Evolutionary conservation across 495 filamentous ascomycete species (phyloP), one percentile per base, ranked within the genome.

Genomic region (Extremus antarcticus): DNA sequence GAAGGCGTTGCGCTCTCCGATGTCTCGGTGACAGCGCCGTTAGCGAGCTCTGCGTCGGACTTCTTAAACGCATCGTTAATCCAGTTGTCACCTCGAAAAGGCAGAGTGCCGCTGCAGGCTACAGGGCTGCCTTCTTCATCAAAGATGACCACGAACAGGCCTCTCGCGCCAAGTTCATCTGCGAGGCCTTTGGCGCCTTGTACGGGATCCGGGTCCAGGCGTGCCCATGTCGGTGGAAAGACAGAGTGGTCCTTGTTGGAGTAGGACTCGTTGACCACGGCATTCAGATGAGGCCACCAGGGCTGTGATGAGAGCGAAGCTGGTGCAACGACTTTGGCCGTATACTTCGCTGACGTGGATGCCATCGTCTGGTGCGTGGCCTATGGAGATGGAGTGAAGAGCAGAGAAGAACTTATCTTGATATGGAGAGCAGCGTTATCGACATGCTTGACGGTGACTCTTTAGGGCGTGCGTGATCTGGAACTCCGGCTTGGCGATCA

Each of bases 181-280:
- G 50, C 20, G 11, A 58, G 32, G n/a, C 43, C 50, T 47, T 47
- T 19, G 13, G 50, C 56, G 4, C 56, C 56, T 17, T 20, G 17
- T 10, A n/a, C 23, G 41, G 25, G 10, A 25, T 58, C 50, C 8
- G 20, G 3, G 41, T 47, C n/a, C 23, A 58, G 50, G 3, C 56
- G 49, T 22, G 50, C 21, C 56, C 56, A 53, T 3, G 41, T 2
- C 19, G 41, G 43, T n/a, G 56, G 56, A 50, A 58, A 58, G 23
- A 25, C 50, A 3, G 41, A 19, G 20, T 47, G 19, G 40, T 58
- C 43, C 19, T 58, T 53, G 2, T 19, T 13, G 16, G 35, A 3
- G 41, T 39, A 54, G 20, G 56, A 19, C 10, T 20, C 21, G 22
- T 17, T 58, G n/a, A 54, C 41, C 8, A 35, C 32, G 1, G 19